Evolutionary conservation across 2,329 filamentous ascomycete species (phyloP).

Genomic region (Colletotrichum limetticola): DNA sequence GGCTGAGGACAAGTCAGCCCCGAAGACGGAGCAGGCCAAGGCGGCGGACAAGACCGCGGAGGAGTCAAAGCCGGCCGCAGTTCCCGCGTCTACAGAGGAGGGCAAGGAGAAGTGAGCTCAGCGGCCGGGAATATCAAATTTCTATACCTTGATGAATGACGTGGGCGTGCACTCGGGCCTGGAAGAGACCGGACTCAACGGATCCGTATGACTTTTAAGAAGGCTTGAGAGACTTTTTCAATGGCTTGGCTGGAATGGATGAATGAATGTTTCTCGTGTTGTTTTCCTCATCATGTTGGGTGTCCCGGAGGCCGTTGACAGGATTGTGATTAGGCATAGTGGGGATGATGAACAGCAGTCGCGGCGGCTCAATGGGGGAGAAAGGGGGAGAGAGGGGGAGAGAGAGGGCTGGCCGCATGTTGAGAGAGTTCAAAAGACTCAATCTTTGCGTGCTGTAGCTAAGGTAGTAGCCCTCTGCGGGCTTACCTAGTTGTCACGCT

Average conservation of each 20-base stretch:
- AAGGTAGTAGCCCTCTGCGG: constrained; percentile 4
- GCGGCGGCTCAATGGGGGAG: not conserved
- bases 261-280: constrained; percentile 35
- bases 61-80: constrained; percentile 30
- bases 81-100: constrained; percentile 29
- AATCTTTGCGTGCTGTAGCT: constrained; percentile 11
- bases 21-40: constrained; percentile 37
- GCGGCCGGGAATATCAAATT: not conserved
- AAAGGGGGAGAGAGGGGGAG: too few species aligned
- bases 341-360: constrained; percentile 2
- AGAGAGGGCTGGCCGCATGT: constrained; percentile 3
- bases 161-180: constrained; percentile 25
- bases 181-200: constrained; percentile 25
- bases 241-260: constrained; percentile 36
- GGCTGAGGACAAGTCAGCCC: constrained; percentile 40
- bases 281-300: constrained; percentile 37
- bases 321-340: constrained; percentile 1
- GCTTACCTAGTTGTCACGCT: constrained; percentile 16
- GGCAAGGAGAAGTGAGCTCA: constrained; percentile 31
- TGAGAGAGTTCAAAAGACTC: constrained; percentile 12
- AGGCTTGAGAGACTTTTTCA: constrained; percentile 22
- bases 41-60: constrained; percentile 30
- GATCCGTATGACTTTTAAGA: constrained; percentile 27
- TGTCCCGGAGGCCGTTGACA: constrained; percentile 25
- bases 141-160: constrained; percentile 16